Percentiles rank a stretch among this genome's conserved stretches.
Evolutionary conservation across 2,329 filamentous ascomycete species (phyloP).

Genomic region (Phaeosphaeria sp.): DNA sequence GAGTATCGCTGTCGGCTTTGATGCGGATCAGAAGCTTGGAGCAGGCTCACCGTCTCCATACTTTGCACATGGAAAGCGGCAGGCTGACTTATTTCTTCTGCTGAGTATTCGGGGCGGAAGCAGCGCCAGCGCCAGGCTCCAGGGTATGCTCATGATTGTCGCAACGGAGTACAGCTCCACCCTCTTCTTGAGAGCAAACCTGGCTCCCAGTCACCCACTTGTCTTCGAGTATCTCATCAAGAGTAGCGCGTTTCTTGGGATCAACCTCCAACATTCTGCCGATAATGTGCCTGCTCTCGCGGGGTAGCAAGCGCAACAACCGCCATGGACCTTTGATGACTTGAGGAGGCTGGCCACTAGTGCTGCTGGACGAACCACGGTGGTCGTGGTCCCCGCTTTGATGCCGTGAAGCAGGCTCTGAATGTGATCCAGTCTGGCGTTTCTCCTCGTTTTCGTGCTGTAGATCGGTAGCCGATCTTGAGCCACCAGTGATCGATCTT

Average conservation of each 20-base stretch:
- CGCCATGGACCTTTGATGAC: slow-evolving; percentile 93
- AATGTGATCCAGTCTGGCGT: slow-evolving; percentile 35
- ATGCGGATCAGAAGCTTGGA: too few relatives aligned
- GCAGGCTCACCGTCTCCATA: too few relatives aligned
- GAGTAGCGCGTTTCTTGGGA: slow-evolving; percentile 79
- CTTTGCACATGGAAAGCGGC: too few relatives aligned
- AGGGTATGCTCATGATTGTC: slow-evolving; percentile 84
- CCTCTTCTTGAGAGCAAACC: slow-evolving; percentile 81
- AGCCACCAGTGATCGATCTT: slow-evolving; percentile 38
- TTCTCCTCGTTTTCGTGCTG: slow-evolving; percentile 45
- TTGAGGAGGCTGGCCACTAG: slow-evolving; percentile 43
- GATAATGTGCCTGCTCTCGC: slow-evolving; percentile 89
- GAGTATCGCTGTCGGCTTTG: not conserved
- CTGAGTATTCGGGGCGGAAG: slow-evolving; percentile 39
- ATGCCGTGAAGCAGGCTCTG: slow-evolving; percentile 52
- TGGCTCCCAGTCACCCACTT: slow-evolving; percentile 87
- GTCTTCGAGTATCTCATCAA: slow-evolving; percentile 86
- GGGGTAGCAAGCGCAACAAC: slow-evolving; percentile 82
- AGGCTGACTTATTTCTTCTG: slow-evolving; percentile 37
- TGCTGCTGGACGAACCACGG: slow-evolving; percentile 25
- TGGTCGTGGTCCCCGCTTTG: slow-evolving; percentile 33
- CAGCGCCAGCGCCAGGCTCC: slow-evolving; percentile 64
- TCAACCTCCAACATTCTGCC: slow-evolving; percentile 91
- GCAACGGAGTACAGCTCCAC: slow-evolving; percentile 74
- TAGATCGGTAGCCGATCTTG: slow-evolving; percentile 42